Evolutionary conservation across 257 asterid species (phyloP).

Genomic region (Knoxia roxburghii): DNA sequence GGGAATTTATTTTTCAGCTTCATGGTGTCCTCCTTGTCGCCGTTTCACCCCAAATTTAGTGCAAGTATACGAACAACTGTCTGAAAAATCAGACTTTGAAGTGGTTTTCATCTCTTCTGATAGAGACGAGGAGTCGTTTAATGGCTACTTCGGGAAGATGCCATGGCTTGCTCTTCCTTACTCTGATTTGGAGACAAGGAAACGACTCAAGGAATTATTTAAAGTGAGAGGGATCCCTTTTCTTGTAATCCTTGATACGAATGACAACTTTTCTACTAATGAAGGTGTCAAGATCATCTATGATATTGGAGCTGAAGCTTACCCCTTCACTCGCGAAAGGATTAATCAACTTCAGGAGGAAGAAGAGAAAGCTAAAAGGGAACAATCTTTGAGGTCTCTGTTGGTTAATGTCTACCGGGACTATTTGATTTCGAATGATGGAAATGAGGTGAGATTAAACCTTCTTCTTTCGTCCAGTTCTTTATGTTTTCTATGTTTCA

Average conservation of each 20-base stretch:
- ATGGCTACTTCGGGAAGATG: constrained; percentile 27
- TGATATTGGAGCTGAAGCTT: constrained; percentile 21
- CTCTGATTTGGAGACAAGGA: constrained; percentile 19
- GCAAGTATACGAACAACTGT: constrained; percentile 18
- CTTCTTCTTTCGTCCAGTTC: neutral
- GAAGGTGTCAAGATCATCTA: constrained; percentile 19
- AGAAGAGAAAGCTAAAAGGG: constrained; percentile 19
- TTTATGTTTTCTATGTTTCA: neutral
- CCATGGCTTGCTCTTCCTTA: constrained; percentile 39
- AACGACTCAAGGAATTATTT: constrained; percentile 21
- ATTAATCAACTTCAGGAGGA: constrained; percentile 18
- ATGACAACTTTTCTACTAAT: constrained; percentile 17
- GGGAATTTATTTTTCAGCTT: constrained; percentile 29
- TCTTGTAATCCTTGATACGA: constrained; percentile 26
- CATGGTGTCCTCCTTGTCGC: constrained; percentile 36
- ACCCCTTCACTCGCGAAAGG: constrained; percentile 28
- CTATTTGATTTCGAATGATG: constrained; percentile 23
- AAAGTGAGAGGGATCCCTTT: constrained; percentile 29
- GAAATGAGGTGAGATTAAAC: constrained; percentile 13
- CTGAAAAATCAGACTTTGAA: constrained; percentile 23
- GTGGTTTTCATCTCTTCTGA: constrained; percentile 31
- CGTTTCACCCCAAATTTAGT: constrained; percentile 26
- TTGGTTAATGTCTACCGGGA: constrained; percentile 23
- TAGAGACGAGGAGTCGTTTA: constrained; percentile 28
- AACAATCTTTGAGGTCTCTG: constrained; percentile 27